Percentiles rank a stretch among this genome's conserved stretches.
These are phyloP conservation scores for Colletotrichum orchidophilum DNA, from an alignment of 2,329 filamentous ascomycete genomes.

Conservation along the genomic window DNA sequence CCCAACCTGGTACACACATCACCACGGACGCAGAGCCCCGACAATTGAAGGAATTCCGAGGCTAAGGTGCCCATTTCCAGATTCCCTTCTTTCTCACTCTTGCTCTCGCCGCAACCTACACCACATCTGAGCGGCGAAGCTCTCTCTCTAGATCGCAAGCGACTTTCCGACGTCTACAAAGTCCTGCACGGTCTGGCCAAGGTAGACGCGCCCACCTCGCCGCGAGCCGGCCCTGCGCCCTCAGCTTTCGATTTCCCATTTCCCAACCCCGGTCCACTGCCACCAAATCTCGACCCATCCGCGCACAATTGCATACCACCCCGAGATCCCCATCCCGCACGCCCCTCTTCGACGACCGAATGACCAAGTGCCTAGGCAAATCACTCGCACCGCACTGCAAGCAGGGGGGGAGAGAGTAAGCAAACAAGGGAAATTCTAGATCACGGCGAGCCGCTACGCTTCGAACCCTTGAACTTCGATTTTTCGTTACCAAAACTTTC, in stretches of 20 bases:
- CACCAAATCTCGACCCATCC: not conserved
- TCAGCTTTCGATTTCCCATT: not conserved
- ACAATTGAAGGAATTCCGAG: not conserved
- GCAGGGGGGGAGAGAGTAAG: not conserved
- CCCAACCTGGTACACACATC: not conserved
- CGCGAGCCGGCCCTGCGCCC: not conserved
- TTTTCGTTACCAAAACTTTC: not conserved
- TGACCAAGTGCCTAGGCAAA: slow-evolving; percentile 10
- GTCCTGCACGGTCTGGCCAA: not conserved
- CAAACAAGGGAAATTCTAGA: not conserved
- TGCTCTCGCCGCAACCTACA: not conserved
- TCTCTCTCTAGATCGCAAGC: not conserved
- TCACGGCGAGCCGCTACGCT: not conserved
- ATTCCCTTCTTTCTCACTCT: not conserved
- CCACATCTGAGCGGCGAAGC: not conserved
- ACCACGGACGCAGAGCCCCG: not conserved
- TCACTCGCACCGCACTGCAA: not conserved
- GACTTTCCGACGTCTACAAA: not conserved
- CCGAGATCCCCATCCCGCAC: slow-evolving; percentile 15
- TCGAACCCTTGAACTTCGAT: not conserved
- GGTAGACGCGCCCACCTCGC: not conserved
- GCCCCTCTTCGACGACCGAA: slow-evolving; percentile 4
- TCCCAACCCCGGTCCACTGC: slow-evolving; percentile 1
- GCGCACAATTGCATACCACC: slow-evolving; percentile 17
- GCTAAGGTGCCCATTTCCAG: not conserved